Percentiles rank a stretch among this genome's conserved stretches.
Evolutionary conservation across 2,329 filamentous ascomycete genomes (phyloP).

Genomic region (Calycina herbarum): DNA sequence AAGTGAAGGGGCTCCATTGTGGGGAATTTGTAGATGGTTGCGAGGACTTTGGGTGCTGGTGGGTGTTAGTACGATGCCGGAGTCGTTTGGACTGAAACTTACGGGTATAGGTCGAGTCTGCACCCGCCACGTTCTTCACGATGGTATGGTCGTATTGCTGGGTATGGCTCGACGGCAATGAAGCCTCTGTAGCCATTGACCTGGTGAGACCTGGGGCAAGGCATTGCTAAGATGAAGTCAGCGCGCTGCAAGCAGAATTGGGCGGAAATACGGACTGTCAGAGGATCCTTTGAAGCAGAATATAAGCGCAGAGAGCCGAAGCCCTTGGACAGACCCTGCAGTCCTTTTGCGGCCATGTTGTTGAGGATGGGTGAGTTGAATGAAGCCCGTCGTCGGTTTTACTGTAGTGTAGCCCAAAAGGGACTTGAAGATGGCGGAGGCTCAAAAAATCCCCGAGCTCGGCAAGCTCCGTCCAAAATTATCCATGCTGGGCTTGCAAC

Average conservation of each 20-base stretch:
- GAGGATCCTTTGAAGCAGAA: constrained; percentile 38
- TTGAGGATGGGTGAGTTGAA: constrained; percentile 16
- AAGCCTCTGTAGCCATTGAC: constrained; percentile 50
- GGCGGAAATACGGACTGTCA: constrained; percentile 37
- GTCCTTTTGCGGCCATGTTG: constrained; percentile 37
- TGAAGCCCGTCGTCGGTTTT: constrained; percentile 21
- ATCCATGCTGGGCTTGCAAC: constrained; percentile 7
- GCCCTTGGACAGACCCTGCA: constrained; percentile 34
- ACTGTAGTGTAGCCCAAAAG: neutral
- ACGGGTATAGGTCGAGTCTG: constrained; percentile 21
- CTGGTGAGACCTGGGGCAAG: constrained; percentile 42
- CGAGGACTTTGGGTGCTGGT: constrained; percentile 64
- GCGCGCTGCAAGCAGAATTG: neutral
- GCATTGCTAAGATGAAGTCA: constrained; percentile 44
- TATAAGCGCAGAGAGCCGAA: constrained; percentile 31
- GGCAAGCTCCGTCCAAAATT: constrained; percentile 24
- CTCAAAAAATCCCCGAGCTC: constrained; percentile 21
- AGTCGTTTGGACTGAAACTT: neutral
- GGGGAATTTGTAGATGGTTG: constrained; percentile 90
- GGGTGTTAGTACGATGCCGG: constrained; percentile 16
- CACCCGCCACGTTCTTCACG: constrained; percentile 16
- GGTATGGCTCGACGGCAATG: constrained; percentile 30
- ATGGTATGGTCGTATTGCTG: constrained; percentile 21
- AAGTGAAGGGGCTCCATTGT: constrained; percentile 80
- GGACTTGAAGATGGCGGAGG: constrained; percentile 13